Evolutionary conservation across 2,329 filamentous ascomycete species (phyloP), one percentile per base, ranked within the genome.

Genomic region (Talaromyces marneffei): DNA sequence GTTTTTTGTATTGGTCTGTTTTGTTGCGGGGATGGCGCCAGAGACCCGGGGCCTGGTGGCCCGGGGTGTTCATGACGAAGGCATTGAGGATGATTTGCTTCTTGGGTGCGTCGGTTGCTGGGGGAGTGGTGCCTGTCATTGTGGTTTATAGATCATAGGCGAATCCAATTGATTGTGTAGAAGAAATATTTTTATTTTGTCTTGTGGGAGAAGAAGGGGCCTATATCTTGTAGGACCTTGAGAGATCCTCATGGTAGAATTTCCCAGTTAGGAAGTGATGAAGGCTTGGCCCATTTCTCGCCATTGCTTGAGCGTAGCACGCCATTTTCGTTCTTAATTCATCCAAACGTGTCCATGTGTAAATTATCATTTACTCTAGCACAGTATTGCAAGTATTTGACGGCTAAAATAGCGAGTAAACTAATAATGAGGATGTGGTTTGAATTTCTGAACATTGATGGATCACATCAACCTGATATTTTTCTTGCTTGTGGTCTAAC

Each of bases 51-150:
- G 77, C 75, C 37, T 80, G 67, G 65, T 80, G 78, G 8, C 74
- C 73, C n/a, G 78, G 78, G 1, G 77, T 74, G 52, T 78, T 74
- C 78, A 80, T 80, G 1, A 75, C 77, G 62, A 80, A 80, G 14
- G 78, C 78, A 65, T 80, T 80, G 71, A 80, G 75, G 39, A 62
- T 62, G 39, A 62, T 53, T 35, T 59, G 50, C 39, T 60, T 62
- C 12, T 62, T 62, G 27, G 35, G 10, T 20, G 42, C 20, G 31
- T 29, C 2, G 20, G 42, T 48, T 3, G 42, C 2, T 6, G 46
- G 20, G 18, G 16, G 46, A 8, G 4, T 50, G n/a, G 1, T 50
- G 8, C 31, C 46, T 50, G 46, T n/a, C 46, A 50, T 50, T 50
- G n/a, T 50, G 31, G 46, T 9, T 31, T 18, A 10, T 7, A 12